phyloP scores from a whole-genome alignment of 2,329 filamentous ascomycete genomes.

The Aspergillus pseudoterreus region DNA sequence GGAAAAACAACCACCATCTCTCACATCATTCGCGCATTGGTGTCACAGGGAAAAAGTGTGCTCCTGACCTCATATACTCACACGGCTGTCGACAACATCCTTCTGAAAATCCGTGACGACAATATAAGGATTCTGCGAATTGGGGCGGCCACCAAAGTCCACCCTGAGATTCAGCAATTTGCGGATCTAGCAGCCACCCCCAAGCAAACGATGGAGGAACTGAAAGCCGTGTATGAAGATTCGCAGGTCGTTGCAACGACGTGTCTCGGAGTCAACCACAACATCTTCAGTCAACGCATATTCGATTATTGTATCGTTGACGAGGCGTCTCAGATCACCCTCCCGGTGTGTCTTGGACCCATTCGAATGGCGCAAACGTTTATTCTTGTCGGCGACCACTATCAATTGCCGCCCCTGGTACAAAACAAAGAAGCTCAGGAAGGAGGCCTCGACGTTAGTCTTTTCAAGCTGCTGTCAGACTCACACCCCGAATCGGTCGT shows the following conservation, averaged over 20 bases:
- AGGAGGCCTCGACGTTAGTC: conserved; percentile 83
- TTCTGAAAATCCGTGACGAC: conserved; percentile 82
- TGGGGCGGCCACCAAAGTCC: conserved; percentile 78
- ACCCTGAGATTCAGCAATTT: conserved; percentile 82
- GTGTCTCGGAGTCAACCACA: conserved; percentile 86
- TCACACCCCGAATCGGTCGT: conserved; percentile 82
- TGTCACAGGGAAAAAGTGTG: conserved; percentile 86
- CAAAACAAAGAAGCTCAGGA: conserved; percentile 83
- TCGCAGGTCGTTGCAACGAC: conserved; percentile 91
- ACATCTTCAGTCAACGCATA: conserved; percentile 78
- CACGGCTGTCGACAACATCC: conserved; percentile 95
- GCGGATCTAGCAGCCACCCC: conserved; percentile 71
- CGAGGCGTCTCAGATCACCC: conserved; percentile 93
- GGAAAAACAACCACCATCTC: conserved; percentile 98
- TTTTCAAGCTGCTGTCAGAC: conserved; percentile 93
- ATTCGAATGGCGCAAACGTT: conserved; percentile 91
- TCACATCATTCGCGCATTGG: conserved; percentile 88
- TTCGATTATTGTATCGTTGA: conserved; percentile 99
- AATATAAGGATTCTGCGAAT: conserved; percentile 78
- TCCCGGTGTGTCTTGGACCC: conserved; percentile 90
- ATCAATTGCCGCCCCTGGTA: conserved; percentile 90
- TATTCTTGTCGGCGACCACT: conserved; percentile 93
- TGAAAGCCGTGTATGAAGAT: conserved; percentile 77
- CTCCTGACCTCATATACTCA: conserved; percentile 94
- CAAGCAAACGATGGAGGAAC: conserved; percentile 74